A percentile compares a stretch with the other conserved stretches of the same genome.
Evolutionary conservation across 768 basidiomycete genomes (phyloP).

Genomic region (Tremella yokohamensis): DNA sequence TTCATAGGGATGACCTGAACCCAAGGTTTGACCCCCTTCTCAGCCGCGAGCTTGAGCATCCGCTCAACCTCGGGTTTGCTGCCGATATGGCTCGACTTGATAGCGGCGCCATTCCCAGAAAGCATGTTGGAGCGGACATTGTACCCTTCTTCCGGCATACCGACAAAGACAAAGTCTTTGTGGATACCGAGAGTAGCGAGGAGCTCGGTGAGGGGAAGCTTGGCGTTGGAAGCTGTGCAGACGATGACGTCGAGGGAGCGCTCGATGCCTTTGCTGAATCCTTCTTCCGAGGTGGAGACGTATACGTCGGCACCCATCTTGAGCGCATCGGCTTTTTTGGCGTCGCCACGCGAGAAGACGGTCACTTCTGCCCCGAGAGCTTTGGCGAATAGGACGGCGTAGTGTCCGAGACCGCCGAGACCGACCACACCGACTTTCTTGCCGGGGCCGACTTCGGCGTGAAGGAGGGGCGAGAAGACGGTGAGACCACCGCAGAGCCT

Average conservation of each 20-base stretch:
- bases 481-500: constrained; percentile 64
- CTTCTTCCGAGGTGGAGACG: constrained; percentile 54
- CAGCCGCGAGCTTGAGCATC: constrained; percentile 63
- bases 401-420: constrained; percentile 59
- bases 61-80: constrained; percentile 60
- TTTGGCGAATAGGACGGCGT: constrained; percentile 55
- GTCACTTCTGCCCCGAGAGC: constrained; percentile 63
- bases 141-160: constrained; percentile 58
- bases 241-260: constrained; percentile 53
- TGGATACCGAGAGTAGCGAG: constrained; percentile 58
- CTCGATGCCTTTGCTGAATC: constrained; percentile 46
- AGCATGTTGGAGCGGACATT: constrained; percentile 52
- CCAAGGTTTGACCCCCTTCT: constrained; percentile 60
- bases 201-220: constrained; percentile 58
- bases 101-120: constrained; percentile 40
- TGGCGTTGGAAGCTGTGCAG: constrained; percentile 53
- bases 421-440: constrained; percentile 66
- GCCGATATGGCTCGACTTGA: constrained; percentile 56
- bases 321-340: constrained; percentile 61
- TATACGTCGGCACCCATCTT: constrained; percentile 56
- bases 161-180: constrained; percentile 61
- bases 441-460: constrained; percentile 60
- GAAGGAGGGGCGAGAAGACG: constrained; percentile 61
- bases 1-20: constrained; percentile 57
- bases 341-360: constrained; percentile 61